These are phyloP conservation scores for Candolleomyces aberdarensis DNA, from an alignment of 768 basidiomycete genomes.

Conservation along the genomic window DNA sequence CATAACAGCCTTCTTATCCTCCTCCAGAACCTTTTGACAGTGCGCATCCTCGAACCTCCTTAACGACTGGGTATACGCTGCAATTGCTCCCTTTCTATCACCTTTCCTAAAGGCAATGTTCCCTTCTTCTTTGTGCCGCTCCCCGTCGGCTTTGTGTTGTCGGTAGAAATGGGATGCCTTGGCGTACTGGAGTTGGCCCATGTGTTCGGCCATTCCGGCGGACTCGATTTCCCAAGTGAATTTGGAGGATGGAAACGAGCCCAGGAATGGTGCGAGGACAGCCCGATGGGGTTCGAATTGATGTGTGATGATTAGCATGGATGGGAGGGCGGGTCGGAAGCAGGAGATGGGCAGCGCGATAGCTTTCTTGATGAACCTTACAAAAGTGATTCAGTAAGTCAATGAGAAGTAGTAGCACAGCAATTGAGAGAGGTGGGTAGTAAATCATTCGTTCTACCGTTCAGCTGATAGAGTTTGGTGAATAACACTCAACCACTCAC, in stretches of 20 bases:
- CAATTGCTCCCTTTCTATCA: constrained; percentile 5
- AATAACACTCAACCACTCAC: background rate
- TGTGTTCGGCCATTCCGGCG: background rate
- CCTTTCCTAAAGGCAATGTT: constrained; percentile 1
- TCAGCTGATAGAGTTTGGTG: no score
- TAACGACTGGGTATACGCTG: constrained; percentile 6
- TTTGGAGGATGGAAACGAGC: constrained; percentile 9
- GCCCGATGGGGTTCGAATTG: constrained; percentile 11
- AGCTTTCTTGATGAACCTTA: constrained; percentile 13
- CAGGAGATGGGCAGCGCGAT: constrained; percentile 13
- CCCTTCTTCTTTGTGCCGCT: constrained; percentile 5
- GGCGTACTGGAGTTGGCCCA: background rate
- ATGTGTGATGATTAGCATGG: constrained; percentile 8
- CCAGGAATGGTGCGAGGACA: constrained; percentile 15
- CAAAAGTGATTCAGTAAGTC: background rate
- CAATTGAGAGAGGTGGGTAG: background rate
- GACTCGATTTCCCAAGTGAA: constrained; percentile 13
- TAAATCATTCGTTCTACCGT: no score
- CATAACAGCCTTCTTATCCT: constrained; percentile 6
- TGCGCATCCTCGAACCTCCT: constrained; percentile 11
- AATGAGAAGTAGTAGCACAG: background rate
- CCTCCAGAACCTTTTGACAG: constrained; percentile 4
- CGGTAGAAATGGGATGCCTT: constrained; percentile 2
- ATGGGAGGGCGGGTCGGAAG: constrained; percentile 11
- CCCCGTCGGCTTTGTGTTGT: constrained; percentile 1